phyloP scores from a whole-genome alignment of 2,329 filamentous ascomycete genomes.

The Paramyrothecium sp. region DNA sequence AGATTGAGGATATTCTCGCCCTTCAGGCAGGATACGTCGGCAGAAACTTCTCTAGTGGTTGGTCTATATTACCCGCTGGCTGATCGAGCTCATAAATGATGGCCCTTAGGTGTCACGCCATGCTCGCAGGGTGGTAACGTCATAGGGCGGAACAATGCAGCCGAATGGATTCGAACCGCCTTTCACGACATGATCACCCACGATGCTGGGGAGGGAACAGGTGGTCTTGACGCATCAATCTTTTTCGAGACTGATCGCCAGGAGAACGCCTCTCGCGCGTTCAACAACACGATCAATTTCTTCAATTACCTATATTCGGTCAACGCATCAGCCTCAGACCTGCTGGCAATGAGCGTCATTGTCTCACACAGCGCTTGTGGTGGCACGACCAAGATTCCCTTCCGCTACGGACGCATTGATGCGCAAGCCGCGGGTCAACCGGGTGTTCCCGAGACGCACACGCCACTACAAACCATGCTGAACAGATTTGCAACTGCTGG shows the following conservation, averaged over 20 bases:
- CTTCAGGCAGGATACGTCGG: constrained; percentile 9
- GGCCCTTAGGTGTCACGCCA: constrained; percentile 10
- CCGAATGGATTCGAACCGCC: constrained; percentile 23
- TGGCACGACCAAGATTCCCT: constrained; percentile 19
- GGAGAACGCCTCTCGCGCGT: constrained; percentile 18
- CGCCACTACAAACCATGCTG: constrained; percentile 21
- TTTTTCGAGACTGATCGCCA: constrained; percentile 19
- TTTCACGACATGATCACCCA: constrained; percentile 23
- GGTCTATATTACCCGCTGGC: not conserved
- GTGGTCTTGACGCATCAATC: constrained; percentile 21
- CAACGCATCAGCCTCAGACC: not conserved
- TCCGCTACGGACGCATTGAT: constrained; percentile 27
- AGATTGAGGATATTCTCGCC: constrained; percentile 12
- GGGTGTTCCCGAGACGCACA: constrained; percentile 29
- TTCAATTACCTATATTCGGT: constrained; percentile 9
- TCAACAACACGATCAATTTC: constrained; percentile 31
- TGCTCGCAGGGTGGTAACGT: constrained; percentile 14
- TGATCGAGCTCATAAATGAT: not conserved
- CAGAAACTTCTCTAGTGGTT: constrained; percentile 10
- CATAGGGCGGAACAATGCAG: constrained; percentile 16
- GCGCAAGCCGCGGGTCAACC: constrained; percentile 23
- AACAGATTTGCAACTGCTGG: constrained; percentile 26
- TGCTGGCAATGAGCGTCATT: constrained; percentile 18
- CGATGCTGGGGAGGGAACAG: constrained; percentile 13
- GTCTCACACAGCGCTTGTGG: constrained; percentile 39